phyloP scores from a whole-genome alignment of 148 eudicot species.

The Nepenthes gracilis region DNA sequence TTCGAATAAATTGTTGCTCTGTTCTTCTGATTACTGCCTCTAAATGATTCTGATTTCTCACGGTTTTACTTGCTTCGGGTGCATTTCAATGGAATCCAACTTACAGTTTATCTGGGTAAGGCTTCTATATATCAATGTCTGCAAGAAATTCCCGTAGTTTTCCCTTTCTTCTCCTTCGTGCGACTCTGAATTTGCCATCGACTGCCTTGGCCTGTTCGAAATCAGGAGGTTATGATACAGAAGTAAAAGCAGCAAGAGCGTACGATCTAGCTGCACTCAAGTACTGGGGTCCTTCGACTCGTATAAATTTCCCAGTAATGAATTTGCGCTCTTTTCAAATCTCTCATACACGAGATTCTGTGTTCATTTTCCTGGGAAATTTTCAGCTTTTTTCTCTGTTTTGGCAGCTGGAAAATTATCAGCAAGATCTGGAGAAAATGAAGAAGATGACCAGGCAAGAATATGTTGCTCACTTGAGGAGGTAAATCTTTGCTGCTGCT shows the following conservation, averaged over 20 bases:
- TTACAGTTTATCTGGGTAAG: conserved; percentile 78
- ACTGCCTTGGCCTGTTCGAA: background rate
- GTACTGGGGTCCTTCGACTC: conserved; percentile 91
- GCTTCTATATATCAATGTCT: background rate
- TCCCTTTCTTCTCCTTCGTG: background rate
- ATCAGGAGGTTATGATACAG: conserved; percentile 88
- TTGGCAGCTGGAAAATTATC: conserved; percentile 71
- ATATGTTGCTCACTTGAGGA: conserved; percentile 90
- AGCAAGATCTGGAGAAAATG: conserved; percentile 82
- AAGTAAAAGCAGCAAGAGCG: conserved; percentile 89
- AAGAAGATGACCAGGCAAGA: conserved; percentile 94
- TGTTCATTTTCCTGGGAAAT: background rate
- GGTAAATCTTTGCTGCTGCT: conserved; percentile 19
- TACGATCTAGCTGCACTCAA: conserved; percentile 92
- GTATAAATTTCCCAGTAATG: conserved; percentile 73
- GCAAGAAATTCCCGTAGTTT: background rate
- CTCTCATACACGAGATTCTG: background rate
- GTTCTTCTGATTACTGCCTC: background rate
- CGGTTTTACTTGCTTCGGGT: conserved; percentile 8
- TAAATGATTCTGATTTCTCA: background rate
- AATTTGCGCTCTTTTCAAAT: background rate
- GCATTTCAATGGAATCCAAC: background rate
- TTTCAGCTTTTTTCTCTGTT: background rate
- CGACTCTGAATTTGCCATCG: background rate
- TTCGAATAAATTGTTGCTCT: background rate